A percentile compares a stretch with the other conserved stretches of the same genome.
These are phyloP conservation scores for Ophiocytium majus DNA, from an alignment of 352 stramenopile genomes.

Conservation along the genomic window DNA sequence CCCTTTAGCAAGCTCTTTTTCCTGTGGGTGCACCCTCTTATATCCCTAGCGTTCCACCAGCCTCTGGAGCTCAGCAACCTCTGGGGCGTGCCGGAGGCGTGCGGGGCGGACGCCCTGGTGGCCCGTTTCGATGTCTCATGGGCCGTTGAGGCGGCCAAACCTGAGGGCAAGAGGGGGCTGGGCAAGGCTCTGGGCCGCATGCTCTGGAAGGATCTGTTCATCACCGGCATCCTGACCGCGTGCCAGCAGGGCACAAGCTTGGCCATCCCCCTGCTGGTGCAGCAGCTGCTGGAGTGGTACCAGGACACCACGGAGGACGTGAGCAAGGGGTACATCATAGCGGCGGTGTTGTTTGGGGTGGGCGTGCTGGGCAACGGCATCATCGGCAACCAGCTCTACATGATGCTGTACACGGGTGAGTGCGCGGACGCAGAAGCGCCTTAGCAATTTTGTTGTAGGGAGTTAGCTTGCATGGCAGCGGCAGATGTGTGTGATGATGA, in stretches of 20 bases:
- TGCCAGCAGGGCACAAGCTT: constrained; percentile 26
- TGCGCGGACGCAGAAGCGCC: too few species aligned
- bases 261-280: constrained; percentile 28
- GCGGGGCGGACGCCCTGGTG: background rate
- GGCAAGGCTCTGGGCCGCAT: constrained; percentile 23
- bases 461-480: too few species aligned
- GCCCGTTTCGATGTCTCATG: constrained; percentile 29
- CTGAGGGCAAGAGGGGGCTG: constrained; percentile 5
- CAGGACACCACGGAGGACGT: constrained; percentile 20
- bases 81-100: background rate
- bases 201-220: constrained; percentile 20
- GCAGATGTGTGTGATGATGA: too few species aligned
- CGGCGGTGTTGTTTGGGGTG: constrained; percentile 6
- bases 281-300: constrained; percentile 42
- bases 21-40: constrained; percentile 31
- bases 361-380: constrained; percentile 27
- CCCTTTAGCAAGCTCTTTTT: constrained; percentile 24
- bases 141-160: constrained; percentile 27
- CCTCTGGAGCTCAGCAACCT: constrained; percentile 30
- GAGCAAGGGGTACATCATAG: constrained; percentile 25
- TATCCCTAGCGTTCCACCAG: constrained; percentile 29
- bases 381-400: constrained; percentile 29
- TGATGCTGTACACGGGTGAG: constrained; percentile 34
- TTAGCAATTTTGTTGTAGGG: too few species aligned
- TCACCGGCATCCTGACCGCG: constrained; percentile 29